Percentiles rank a stretch among this genome's conserved stretches.
Evolutionary conservation across 1,284 basidiomycete genomes (phyloP).

Genomic region (Puccinia brachypodii): DNA sequence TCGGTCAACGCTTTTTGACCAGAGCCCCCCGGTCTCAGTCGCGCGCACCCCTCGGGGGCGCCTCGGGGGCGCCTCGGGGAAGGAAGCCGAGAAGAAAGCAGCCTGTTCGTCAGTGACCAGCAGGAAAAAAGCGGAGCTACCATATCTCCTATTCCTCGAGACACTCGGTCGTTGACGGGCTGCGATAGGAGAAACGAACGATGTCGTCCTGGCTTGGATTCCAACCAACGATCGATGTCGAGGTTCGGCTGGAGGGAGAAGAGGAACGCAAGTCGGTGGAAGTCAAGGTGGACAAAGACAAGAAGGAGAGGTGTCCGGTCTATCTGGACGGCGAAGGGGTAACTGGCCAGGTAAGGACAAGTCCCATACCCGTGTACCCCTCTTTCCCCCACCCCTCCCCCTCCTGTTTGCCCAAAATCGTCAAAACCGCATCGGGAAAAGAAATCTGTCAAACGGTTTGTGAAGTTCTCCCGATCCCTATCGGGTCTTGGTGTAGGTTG

Average conservation of each 20-base stretch:
- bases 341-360: conserved; percentile 70
- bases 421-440: background rate
- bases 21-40: too few species aligned
- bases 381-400: background rate
- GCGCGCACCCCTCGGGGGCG: too few species aligned
- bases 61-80: too few species aligned
- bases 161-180: background rate
- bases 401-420: background rate
- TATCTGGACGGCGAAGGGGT: conserved; percentile 94
- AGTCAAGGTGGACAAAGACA: conserved; percentile 65
- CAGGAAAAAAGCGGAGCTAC: too few species aligned
- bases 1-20: too few species aligned
- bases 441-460: conserved; percentile 22
- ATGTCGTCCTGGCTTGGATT: conserved; percentile 89
- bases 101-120: too few species aligned
- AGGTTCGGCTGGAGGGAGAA: conserved; percentile 82
- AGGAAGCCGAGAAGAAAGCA: too few species aligned
- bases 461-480: background rate
- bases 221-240: conserved; percentile 83
- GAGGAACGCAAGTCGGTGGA: conserved; percentile 76
- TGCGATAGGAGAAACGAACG: background rate
- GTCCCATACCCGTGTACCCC: background rate
- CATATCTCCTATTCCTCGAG: background rate
- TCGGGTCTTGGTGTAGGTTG: conserved; percentile 64
- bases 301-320: conserved; percentile 78